Percentiles rank a stretch among this genome's conserved stretches.
Conservation (phyloP, 129 eudicot genomes). For the Escallonia rubra region DNA sequence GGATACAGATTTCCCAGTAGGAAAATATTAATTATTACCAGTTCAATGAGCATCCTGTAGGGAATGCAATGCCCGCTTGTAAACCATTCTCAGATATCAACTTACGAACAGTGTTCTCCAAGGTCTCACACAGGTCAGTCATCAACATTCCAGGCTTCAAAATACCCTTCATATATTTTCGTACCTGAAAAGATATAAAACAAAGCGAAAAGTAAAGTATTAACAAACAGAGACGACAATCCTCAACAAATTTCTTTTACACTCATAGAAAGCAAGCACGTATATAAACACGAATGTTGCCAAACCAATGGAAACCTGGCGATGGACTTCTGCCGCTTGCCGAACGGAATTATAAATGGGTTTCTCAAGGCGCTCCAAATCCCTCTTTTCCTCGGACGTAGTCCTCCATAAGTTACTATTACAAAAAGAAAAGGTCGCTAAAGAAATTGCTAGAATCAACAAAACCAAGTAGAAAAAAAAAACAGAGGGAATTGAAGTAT, state of each 20-base stretch:
- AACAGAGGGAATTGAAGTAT: no score
- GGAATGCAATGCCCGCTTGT: constrained; percentile 98
- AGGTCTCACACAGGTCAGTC: constrained; percentile 97
- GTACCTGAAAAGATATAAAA: constrained; percentile 48
- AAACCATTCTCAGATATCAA: constrained; percentile 93
- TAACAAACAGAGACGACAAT: background rate
- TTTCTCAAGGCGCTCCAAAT: constrained; percentile 87
- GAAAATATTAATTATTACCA: constrained; percentile 41
- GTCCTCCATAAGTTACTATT: constrained; percentile 91
- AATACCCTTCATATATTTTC: constrained; percentile 77
- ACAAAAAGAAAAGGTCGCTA: background rate
- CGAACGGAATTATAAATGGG: constrained; percentile 90
- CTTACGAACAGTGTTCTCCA: constrained; percentile 94
- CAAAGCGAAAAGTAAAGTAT: background rate
- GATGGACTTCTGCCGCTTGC: constrained; percentile 99
- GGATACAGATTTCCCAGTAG: background rate
- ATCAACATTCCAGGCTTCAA: constrained; percentile 95
- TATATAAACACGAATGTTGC: no score
- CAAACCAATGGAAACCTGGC: constrained; percentile 52
- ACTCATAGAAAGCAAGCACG: no score
- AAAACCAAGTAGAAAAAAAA: no score
- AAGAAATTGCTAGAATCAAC: background rate
- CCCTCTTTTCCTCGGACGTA: constrained; percentile 98
- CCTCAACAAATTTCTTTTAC: background rate
- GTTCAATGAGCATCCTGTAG: constrained; percentile 98